Evolutionary conservation across 2,329 filamentous ascomycete species (phyloP).

Genomic region (Aotearoamyces nothofagi): DNA sequence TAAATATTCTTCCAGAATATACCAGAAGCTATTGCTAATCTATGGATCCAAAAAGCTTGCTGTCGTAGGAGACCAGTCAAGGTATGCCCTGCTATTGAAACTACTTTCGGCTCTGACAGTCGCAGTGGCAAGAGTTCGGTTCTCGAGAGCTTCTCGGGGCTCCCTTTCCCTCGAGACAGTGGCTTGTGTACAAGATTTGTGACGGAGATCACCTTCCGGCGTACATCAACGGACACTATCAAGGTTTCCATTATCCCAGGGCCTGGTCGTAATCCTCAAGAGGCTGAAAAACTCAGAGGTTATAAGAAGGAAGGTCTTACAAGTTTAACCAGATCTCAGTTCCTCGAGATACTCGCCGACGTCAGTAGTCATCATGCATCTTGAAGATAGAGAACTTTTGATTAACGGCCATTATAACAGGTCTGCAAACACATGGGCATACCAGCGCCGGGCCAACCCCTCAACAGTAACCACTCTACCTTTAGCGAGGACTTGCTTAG

Average conservation of each 20-base stretch:
- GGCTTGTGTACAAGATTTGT: constrained; percentile 27
- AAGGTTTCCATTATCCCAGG: constrained; percentile 6
- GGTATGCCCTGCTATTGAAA: constrained; percentile 11
- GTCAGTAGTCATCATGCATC: constrained; percentile 2
- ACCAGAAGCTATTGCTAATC: constrained; percentile 2
- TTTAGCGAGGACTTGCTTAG: constrained; percentile 5
- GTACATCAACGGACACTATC: constrained; percentile 15
- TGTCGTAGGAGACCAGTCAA: constrained; percentile 22
- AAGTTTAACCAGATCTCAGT: constrained; percentile 2
- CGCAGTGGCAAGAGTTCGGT: constrained; percentile 21
- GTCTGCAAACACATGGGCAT: constrained; percentile 7
- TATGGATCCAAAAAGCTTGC: constrained; percentile 24
- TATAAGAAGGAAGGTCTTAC: constrained; percentile 4
- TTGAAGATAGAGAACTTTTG: not conserved
- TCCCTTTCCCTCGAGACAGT: constrained; percentile 23
- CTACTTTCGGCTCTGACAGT: too few species aligned
- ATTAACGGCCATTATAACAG: constrained; percentile 1
- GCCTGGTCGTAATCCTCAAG: not conserved
- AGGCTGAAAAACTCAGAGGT: constrained; percentile 2
- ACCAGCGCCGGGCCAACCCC: constrained; percentile 3
- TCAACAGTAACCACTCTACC: constrained; percentile 3
- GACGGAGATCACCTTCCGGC: constrained; percentile 23
- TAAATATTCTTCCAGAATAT: constrained; percentile 4
- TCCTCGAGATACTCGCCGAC: constrained; percentile 5
- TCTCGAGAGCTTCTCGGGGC: constrained; percentile 19